A percentile compares a stretch with the other conserved stretches of the same genome.
These are phyloP conservation scores for Cyberlindnera americana DNA, from an alignment of 805 yeast genomes.

Conservation along the genomic window DNA sequence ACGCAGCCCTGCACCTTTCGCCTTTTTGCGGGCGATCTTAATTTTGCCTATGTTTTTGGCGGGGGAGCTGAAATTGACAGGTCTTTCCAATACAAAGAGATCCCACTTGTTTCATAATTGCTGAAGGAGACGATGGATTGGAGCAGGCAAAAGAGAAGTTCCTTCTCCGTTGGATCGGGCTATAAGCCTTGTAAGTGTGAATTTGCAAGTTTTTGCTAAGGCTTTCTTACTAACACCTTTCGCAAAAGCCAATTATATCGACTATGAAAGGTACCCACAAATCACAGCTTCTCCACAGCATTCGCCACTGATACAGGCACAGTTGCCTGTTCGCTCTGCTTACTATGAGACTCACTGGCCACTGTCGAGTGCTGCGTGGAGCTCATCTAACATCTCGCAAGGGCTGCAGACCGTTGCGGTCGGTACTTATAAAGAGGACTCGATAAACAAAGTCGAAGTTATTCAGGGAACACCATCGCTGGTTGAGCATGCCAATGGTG, in stretches of 20 bases:
- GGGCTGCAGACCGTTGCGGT: slow-evolving; percentile 53
- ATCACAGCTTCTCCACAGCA: slow-evolving; percentile 11
- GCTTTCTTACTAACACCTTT: neutral
- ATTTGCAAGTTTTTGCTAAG: no score
- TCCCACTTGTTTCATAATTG: no score
- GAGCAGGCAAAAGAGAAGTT: slow-evolving; percentile 26
- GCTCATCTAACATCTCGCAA: slow-evolving; percentile 12
- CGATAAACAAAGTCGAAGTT: slow-evolving; percentile 60
- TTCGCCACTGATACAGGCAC: slow-evolving; percentile 15
- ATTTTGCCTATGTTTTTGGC: no score
- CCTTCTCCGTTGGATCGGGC: slow-evolving; percentile 25
- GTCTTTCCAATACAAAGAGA: neutral
- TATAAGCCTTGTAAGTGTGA: slow-evolving; percentile 17
- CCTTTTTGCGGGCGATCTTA: no score
- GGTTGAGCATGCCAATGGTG: slow-evolving; percentile 27
- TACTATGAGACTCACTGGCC: slow-evolving; percentile 48
- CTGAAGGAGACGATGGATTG: slow-evolving; percentile 21
- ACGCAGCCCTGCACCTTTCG: neutral
- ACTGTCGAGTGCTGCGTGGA: slow-evolving; percentile 52
- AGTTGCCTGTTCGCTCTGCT: slow-evolving; percentile 34
- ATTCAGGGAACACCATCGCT: slow-evolving; percentile 32
- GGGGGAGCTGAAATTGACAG: neutral
- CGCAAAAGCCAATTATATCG: slow-evolving; percentile 5
- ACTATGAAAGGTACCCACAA: slow-evolving; percentile 17
- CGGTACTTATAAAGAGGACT: slow-evolving; percentile 80